A percentile compares a stretch with the other conserved stretches of the same genome.
Evolutionary conservation across 1,284 basidiomycete species (phyloP).

Genomic region (Ceratobasidium sp.): DNA sequence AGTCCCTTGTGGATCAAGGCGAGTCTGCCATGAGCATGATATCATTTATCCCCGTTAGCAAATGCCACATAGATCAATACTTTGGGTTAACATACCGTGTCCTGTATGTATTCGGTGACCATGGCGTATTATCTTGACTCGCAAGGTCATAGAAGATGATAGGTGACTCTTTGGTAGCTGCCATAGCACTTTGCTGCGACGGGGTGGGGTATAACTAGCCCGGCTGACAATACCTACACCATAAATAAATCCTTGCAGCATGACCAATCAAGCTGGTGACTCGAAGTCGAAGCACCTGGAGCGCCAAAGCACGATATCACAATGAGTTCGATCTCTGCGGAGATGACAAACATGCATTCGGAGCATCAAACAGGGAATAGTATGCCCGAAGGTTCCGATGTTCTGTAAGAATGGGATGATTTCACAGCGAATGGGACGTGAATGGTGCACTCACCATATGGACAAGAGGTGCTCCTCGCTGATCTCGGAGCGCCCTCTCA

Average conservation of each 20-base stretch:
- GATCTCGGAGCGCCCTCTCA: not conserved
- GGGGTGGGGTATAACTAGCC: not conserved
- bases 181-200: not conserved
- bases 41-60: not conserved
- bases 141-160: slow-evolving; percentile 32
- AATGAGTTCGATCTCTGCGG: no score
- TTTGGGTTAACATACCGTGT: slow-evolving; percentile 31
- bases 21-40: slow-evolving; percentile 40
- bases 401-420: no score
- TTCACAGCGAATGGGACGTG: no score
- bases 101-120: slow-evolving; percentile 43
- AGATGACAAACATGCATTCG: no score
- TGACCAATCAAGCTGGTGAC: not conserved
- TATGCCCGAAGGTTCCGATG: no score
- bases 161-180: slow-evolving; percentile 23
- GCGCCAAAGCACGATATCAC: no score
- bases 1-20: slow-evolving; percentile 47
- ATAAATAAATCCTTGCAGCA: not conserved
- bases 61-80: not conserved
- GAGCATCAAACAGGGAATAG: no score
- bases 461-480: no score
- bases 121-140: slow-evolving; percentile 29
- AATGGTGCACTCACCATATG: no score
- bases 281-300: no score
- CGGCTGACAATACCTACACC: not conserved